phyloP scores from a whole-genome alignment of 2,329 filamentous ascomycete genomes.

The Arthrobotrys conoides region DNA sequence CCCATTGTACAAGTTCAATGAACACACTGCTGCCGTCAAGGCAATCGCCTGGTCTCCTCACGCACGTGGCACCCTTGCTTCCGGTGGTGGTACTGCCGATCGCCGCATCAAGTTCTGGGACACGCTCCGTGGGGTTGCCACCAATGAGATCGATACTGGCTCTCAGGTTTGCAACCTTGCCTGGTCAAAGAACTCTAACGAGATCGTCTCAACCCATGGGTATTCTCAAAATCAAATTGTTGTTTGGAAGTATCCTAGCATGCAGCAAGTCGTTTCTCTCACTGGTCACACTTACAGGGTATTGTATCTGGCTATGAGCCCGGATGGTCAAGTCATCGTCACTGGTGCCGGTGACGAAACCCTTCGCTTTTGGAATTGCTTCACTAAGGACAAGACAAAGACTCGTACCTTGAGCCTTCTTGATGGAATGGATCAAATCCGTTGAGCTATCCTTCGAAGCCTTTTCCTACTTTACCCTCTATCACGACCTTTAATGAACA shows the following conservation, averaged over 20 bases:
- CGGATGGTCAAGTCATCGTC: slow-evolving; percentile 91
- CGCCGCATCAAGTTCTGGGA: slow-evolving; percentile 98
- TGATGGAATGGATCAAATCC: slow-evolving; percentile 64
- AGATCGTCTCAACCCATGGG: slow-evolving; percentile 96
- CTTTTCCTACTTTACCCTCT: slow-evolving; percentile 25
- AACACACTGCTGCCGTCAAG: slow-evolving; percentile 96
- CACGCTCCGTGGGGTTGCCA: slow-evolving; percentile 82
- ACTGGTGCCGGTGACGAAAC: slow-evolving; percentile 98
- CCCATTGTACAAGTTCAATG: slow-evolving; percentile 91
- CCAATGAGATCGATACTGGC: slow-evolving; percentile 94
- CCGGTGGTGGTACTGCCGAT: slow-evolving; percentile 94
- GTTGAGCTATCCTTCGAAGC: slow-evolving; percentile 56
- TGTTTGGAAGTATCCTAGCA: slow-evolving; percentile 98
- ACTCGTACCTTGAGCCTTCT: slow-evolving; percentile 71
- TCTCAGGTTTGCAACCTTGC: slow-evolving; percentile 99
- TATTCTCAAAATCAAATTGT: slow-evolving; percentile 99
- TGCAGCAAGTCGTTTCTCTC: slow-evolving; percentile 95
- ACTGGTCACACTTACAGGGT: slow-evolving; percentile 98
- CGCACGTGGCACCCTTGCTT: slow-evolving; percentile 92
- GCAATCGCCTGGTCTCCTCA: slow-evolving; percentile 98
- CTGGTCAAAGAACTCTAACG: slow-evolving; percentile 97
- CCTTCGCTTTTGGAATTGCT: slow-evolving; percentile 95
- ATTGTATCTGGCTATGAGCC: slow-evolving; percentile 96
- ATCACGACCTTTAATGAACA: slow-evolving; percentile 43
- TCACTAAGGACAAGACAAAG: slow-evolving; percentile 79